Evolutionary conservation across 192 early-diverging fungal genomes (phyloP), one percentile per base, ranked within the genome.

Genomic region (Nowakowskiella sp.): DNA sequence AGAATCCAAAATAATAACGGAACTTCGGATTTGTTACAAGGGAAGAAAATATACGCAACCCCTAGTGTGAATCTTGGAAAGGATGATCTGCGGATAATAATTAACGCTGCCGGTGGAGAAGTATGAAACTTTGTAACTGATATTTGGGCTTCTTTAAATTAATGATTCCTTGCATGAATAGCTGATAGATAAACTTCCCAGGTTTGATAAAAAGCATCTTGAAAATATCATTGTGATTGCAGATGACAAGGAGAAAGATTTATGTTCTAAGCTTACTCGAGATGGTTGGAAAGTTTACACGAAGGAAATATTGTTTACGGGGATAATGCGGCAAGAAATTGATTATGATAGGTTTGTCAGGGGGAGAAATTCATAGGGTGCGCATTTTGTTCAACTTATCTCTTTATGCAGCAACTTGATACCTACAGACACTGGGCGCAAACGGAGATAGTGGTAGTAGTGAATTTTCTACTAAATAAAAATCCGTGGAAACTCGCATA

Each of bases 241-340:
- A 4, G 24, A 58, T 28, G 10, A 10, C 4, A 57, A 64, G 6
- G 71, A 77, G 24, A 44, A 4, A 8, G 55, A 47, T 4, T 63
- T 64, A 36, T 60, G 62, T 42, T 6, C 22, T 13, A 21, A 9
- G 10, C 32, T 77, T 1, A 8, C 9, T 23, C 7, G 19, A 4
- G 19, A 27, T 10, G 75, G 75, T 6, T 66, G 33, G 30, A 60
- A 26, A 3, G 32, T 77, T 22, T 57, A 68, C 25, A 52, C 24
- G 6, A 59, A 48, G n/a, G 75, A 77, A 30, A 47, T 77, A 44
- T 36, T 77, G n/a, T 28, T 77, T 16, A 71, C 69, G 9, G 75
- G 75, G 13, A 55, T 71, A 10, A 52, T 74, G 53, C 42, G 58
- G 48, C 70, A 72, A 57, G 21, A 47, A 36, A 24, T 71, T 2